These are phyloP conservation scores for Lagenaria siceraria DNA, from an alignment of 306 rosid genomes.

Conservation along the genomic window DNA sequence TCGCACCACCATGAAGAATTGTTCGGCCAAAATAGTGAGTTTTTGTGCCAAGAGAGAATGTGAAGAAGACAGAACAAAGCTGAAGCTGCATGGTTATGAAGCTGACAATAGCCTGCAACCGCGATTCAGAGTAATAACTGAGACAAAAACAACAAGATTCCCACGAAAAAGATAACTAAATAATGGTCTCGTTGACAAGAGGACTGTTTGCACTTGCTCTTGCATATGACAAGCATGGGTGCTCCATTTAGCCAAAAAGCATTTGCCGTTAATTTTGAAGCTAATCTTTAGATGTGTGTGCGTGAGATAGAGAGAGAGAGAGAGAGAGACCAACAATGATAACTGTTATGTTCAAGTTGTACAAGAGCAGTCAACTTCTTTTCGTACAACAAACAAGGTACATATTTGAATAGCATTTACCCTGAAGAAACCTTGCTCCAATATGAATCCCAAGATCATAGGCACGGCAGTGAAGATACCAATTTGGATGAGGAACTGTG, in stretches of 20 bases:
- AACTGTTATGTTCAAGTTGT: neutral
- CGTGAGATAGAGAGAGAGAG: neutral
- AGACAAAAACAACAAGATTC: neutral
- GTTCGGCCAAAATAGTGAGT: slow-evolving; percentile 96
- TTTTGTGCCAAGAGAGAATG: slow-evolving; percentile 82
- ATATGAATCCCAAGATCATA: slow-evolving; percentile 70
- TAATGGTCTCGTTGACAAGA: neutral
- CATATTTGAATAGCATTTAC: slow-evolving; percentile 22
- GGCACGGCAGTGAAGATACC: slow-evolving; percentile 91
- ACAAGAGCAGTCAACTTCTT: neutral
- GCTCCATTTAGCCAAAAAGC: neutral
- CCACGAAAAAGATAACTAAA: neutral
- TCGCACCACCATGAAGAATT: slow-evolving; percentile 96
- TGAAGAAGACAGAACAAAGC: slow-evolving; percentile 84
- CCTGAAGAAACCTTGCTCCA: slow-evolving; percentile 83
- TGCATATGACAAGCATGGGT: neutral
- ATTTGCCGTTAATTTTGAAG: neutral
- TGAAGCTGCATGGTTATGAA: slow-evolving; percentile 92
- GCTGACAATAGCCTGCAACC: slow-evolving; percentile 74
- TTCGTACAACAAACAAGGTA: neutral
- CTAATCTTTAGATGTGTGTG: neutral
- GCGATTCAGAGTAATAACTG: slow-evolving; percentile 3
- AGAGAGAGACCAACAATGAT: neutral
- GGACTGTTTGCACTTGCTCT: neutral
- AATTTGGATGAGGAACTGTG: slow-evolving; percentile 84